These are phyloP conservation scores for Scleroderma bovista DNA, from an alignment of 768 basidiomycete genomes.

Conservation along the genomic window DNA sequence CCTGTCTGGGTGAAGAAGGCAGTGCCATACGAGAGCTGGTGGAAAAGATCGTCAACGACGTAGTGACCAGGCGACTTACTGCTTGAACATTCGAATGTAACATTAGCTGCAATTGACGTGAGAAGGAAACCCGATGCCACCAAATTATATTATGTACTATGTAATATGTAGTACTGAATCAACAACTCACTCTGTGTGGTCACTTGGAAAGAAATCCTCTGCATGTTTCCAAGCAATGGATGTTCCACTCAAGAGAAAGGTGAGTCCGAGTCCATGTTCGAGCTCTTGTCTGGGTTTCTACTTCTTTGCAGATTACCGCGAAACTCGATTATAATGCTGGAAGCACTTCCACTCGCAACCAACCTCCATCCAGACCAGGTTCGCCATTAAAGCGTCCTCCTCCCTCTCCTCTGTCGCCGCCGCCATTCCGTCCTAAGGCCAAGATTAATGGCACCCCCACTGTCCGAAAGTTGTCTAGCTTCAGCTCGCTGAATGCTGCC, in stretches of 20 bases:
- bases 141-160: no score
- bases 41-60: slow-evolving; percentile 53
- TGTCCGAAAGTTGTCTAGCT: slow-evolving; percentile 21
- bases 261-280: slow-evolving; percentile 16
- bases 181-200: no score
- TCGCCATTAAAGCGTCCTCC: slow-evolving; percentile 42
- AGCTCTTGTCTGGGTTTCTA: slow-evolving; percentile 7
- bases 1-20: slow-evolving; percentile 53
- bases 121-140: no score
- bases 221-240: slow-evolving; percentile 29
- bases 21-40: slow-evolving; percentile 44
- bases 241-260: slow-evolving; percentile 43
- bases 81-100: background rate
- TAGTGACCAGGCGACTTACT: slow-evolving; percentile 39
- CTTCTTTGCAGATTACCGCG: slow-evolving; percentile 44
- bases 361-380: slow-evolving; percentile 38
- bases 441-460: slow-evolving; percentile 57
- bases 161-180: background rate
- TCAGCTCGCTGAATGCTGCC: slow-evolving; percentile 13
- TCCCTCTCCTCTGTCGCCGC: slow-evolving; percentile 21
- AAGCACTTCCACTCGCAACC: slow-evolving; percentile 26
- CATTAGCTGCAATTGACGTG: no score
- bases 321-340: slow-evolving; percentile 39
- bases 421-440: slow-evolving; percentile 44
- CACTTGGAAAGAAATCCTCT: no score